These are phyloP conservation scores for Abelmoschus esculentus DNA, from an alignment of 345 rosid genomes.

Conservation along the genomic window DNA sequence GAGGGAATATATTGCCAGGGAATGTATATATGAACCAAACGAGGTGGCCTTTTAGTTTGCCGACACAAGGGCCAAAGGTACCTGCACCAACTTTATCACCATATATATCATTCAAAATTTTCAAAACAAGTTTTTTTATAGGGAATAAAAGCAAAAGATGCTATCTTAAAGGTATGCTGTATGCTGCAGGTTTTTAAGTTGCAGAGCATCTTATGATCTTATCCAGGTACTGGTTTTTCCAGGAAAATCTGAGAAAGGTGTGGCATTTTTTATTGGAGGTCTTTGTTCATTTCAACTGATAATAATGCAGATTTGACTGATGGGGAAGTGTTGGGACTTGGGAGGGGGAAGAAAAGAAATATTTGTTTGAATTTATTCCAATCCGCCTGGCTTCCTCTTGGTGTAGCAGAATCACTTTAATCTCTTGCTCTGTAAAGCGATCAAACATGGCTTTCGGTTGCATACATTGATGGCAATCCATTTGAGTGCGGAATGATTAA, in stretches of 20 bases:
- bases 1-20: neutral
- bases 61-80: neutral
- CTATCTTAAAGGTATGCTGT: neutral
- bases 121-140: neutral
- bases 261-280: neutral
- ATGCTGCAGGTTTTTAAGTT: conserved; percentile 1
- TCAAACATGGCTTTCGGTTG: no score
- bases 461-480: no score
- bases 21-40: neutral
- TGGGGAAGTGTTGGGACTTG: neutral
- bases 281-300: neutral
- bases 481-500: no score
- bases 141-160: neutral
- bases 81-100: neutral
- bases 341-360: no score
- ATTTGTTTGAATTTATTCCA: no score
- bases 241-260: neutral
- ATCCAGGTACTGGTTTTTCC: neutral
- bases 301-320: neutral
- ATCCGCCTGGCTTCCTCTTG: no score
- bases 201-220: conserved; percentile 13
- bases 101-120: conserved; percentile 1
- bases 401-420: no score
- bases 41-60: neutral
- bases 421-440: no score